These are phyloP conservation scores for Aspergillus jensenii DNA, from an alignment of 2,329 filamentous ascomycete genomes.

Conservation along the genomic window DNA sequence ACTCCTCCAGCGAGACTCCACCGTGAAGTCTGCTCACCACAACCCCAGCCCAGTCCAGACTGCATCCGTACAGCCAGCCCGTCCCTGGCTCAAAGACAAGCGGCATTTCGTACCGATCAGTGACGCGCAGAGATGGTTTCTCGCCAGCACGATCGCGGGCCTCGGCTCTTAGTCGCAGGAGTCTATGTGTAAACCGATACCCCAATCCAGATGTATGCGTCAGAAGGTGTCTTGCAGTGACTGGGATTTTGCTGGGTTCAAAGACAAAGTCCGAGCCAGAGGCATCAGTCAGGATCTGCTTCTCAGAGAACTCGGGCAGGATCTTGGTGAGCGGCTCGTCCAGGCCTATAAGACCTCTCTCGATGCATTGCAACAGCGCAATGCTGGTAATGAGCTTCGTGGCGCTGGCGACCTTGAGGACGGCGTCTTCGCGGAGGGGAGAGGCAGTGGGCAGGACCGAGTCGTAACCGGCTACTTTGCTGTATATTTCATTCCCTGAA, in stretches of 20 bases:
- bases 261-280: conserved; percentile 32
- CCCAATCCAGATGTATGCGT: conserved; percentile 5
- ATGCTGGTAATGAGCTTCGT: conserved; percentile 54
- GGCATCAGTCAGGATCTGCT: conserved; percentile 52
- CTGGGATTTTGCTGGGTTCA: neutral
- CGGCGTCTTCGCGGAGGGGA: conserved; percentile 13
- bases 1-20: conserved; percentile 1
- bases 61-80: conserved; percentile 6
- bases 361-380: conserved; percentile 56
- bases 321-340: conserved; percentile 47
- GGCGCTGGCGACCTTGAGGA: conserved; percentile 24
- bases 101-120: neutral
- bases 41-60: conserved; percentile 9
- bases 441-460: neutral
- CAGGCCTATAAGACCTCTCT: conserved; percentile 50
- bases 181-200: neutral
- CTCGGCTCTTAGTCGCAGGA: neutral
- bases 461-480: conserved; percentile 5
- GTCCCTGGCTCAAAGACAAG: conserved; percentile 5
- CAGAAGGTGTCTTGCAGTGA: conserved; percentile 7
- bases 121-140: neutral
- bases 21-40: conserved; percentile 1
- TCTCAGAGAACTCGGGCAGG: conserved; percentile 50
- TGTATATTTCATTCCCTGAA: conserved; percentile 4
- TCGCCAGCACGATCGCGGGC: neutral